A percentile compares a stretch with the other conserved stretches of the same genome.
Evolutionary conservation across 2,329 filamentous ascomycete species (phyloP).

Genomic region (Cytospora piceae): DNA sequence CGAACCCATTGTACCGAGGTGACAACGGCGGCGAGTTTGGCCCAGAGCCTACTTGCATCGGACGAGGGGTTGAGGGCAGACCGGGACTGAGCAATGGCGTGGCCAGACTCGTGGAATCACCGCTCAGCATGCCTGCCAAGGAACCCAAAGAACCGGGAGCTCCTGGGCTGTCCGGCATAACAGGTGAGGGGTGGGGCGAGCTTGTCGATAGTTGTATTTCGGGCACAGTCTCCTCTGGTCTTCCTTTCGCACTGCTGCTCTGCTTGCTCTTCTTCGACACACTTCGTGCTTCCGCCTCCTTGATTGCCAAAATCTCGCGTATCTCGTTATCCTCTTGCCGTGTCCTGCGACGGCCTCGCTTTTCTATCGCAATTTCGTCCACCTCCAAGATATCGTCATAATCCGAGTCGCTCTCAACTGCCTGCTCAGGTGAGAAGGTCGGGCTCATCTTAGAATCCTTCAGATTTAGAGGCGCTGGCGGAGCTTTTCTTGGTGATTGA

Average conservation of each 20-base stretch:
- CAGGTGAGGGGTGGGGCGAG: slow-evolving; percentile 45
- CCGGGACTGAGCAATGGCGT: slow-evolving; percentile 61
- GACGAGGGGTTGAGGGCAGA: slow-evolving; percentile 63
- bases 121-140: slow-evolving; percentile 56
- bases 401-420: slow-evolving; percentile 72
- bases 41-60: slow-evolving; percentile 55
- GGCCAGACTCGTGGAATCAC: slow-evolving; percentile 39
- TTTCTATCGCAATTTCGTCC: slow-evolving; percentile 61
- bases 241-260: slow-evolving; percentile 53
- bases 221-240: slow-evolving; percentile 46
- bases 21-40: slow-evolving; percentile 71
- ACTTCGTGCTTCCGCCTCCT: slow-evolving; percentile 72
- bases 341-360: slow-evolving; percentile 79
- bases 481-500: slow-evolving; percentile 74
- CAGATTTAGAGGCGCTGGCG: slow-evolving; percentile 82
- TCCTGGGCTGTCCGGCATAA: slow-evolving; percentile 40
- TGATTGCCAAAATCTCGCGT: slow-evolving; percentile 68
- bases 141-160: slow-evolving; percentile 51
- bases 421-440: slow-evolving; percentile 52
- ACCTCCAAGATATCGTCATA: slow-evolving; percentile 79
- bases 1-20: slow-evolving; percentile 52
- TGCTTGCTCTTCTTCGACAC: slow-evolving; percentile 73
- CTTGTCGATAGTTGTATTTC: slow-evolving; percentile 39
- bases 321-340: slow-evolving; percentile 85
- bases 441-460: slow-evolving; percentile 46